Percentiles rank a stretch among this genome's conserved stretches.
These are phyloP conservation scores for Ceratocystis albifundus DNA, from an alignment of 2,329 filamentous ascomycete species.

Conservation along the genomic window DNA sequence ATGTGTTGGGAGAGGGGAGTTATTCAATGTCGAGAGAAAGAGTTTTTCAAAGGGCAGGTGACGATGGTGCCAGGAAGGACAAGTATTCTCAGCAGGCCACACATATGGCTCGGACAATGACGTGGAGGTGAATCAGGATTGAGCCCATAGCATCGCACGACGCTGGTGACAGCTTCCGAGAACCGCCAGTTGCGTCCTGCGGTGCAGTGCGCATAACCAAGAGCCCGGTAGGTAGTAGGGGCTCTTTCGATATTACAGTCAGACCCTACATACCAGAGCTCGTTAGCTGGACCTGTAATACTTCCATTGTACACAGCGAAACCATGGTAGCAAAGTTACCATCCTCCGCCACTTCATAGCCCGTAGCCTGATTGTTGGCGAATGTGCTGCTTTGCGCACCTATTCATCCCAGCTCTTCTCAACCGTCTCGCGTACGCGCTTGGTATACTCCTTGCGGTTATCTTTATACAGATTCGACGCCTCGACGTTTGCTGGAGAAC, in stretches of 20 bases:
- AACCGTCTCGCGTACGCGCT: constrained; percentile 88
- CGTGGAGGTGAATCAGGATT: not conserved
- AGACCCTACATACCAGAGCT: too few relatives aligned
- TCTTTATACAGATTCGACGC: constrained; percentile 98
- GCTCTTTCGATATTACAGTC: too few relatives aligned
- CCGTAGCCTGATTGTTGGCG: not conserved
- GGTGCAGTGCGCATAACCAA: too few relatives aligned
- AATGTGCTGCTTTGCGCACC: constrained; percentile 14
- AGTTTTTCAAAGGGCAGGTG: not conserved
- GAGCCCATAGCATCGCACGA: not conserved
- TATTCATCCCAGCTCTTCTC: constrained; percentile 99
- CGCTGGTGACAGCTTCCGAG: not conserved
- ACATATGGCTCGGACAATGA: not conserved
- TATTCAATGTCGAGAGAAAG: not conserved
- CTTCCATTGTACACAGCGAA: too few relatives aligned
- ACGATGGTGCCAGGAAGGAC: not conserved
- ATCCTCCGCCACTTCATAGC: too few relatives aligned
- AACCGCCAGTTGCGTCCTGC: too few relatives aligned
- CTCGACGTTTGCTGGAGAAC: constrained; percentile 93
- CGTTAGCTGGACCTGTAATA: too few relatives aligned
- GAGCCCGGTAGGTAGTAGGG: too few relatives aligned
- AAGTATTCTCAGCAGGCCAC: not conserved
- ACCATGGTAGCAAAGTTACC: too few relatives aligned
- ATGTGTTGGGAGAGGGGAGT: not conserved
- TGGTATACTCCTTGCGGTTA: constrained; percentile 91